These are phyloP conservation scores for Cryphonectria japonica DNA, from an alignment of 2,329 filamentous ascomycete genomes.

Conservation along the genomic window DNA sequence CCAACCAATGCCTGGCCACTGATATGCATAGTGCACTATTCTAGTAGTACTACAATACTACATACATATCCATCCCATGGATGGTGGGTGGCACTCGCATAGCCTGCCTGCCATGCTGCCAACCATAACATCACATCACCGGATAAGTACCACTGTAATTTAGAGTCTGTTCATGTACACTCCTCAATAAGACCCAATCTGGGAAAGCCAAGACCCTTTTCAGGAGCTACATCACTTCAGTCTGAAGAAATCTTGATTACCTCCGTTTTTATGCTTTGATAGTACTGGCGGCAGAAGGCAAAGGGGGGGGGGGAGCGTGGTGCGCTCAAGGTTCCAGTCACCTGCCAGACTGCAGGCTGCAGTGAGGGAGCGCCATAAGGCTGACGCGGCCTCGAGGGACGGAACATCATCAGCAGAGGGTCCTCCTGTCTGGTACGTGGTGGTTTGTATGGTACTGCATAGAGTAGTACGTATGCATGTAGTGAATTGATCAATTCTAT, in stretches of 20 bases:
- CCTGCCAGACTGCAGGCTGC: not conserved
- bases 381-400: not conserved
- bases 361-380: not conserved
- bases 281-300: not conserved
- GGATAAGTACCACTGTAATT: not conserved
- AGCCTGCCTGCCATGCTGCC: not conserved
- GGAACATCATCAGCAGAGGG: too few species aligned
- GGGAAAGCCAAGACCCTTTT: not conserved
- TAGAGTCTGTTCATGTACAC: not conserved
- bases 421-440: not conserved
- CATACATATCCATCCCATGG: not conserved
- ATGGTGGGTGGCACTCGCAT: not conserved
- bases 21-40: not conserved
- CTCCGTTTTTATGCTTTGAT: not conserved
- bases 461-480: not conserved
- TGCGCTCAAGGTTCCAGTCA: not conserved
- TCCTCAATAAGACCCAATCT: not conserved
- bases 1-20: not conserved
- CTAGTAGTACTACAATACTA: not conserved
- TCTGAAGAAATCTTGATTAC: not conserved
- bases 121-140: not conserved
- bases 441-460: not conserved
- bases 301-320: too few species aligned
- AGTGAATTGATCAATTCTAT: too few species aligned
- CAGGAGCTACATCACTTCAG: not conserved